These are phyloP conservation scores for Heterobasidion irregulare DNA, from an alignment of 1,284 basidiomycete genomes.

Conservation along the genomic window DNA sequence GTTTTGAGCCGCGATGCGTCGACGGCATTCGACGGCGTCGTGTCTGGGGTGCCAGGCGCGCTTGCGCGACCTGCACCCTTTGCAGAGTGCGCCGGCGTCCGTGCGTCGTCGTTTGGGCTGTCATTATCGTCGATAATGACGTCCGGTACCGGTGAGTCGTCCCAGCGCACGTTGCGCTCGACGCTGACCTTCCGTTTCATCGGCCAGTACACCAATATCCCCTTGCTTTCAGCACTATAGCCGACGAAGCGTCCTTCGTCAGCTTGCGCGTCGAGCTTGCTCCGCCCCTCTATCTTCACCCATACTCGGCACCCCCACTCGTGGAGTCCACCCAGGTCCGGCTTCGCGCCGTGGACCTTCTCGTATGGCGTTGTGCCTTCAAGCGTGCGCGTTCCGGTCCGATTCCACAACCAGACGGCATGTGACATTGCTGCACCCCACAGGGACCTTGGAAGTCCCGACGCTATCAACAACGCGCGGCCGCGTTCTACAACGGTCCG, in stretches of 20 bases:
- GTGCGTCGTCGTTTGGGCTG: no score
- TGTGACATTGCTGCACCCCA: not conserved
- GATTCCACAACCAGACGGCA: slow-evolving; percentile 24
- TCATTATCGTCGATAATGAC: no score
- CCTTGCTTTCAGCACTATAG: slow-evolving; percentile 20
- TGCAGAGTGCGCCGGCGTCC: no score
- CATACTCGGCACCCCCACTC: slow-evolving; percentile 7
- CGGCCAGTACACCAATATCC: slow-evolving; percentile 26
- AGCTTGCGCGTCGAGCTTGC: slow-evolving; percentile 21
- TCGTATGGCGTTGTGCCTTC: slow-evolving; percentile 1
- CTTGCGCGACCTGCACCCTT: no score
- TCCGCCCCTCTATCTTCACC: slow-evolving; percentile 5
- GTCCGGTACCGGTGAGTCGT: slow-evolving; percentile 5
- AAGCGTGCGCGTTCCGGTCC: slow-evolving; percentile 18
- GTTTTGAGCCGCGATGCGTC: no score
- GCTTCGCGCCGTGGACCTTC: not conserved
- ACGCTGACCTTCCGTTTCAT: slow-evolving; percentile 17
- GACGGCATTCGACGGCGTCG: no score
- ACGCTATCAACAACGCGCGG: slow-evolving; percentile 7
- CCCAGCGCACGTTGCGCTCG: slow-evolving; percentile 24
- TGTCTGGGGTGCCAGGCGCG: no score
- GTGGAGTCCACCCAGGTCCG: not conserved
- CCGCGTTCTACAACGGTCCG: slow-evolving; percentile 10
- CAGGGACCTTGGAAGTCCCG: slow-evolving; percentile 13
- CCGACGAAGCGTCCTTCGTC: slow-evolving; percentile 22